Evolutionary conservation across 2,329 filamentous ascomycete species (phyloP), one percentile per base, ranked within the genome.

Genomic region (Chalaropsis ovoidea): DNA sequence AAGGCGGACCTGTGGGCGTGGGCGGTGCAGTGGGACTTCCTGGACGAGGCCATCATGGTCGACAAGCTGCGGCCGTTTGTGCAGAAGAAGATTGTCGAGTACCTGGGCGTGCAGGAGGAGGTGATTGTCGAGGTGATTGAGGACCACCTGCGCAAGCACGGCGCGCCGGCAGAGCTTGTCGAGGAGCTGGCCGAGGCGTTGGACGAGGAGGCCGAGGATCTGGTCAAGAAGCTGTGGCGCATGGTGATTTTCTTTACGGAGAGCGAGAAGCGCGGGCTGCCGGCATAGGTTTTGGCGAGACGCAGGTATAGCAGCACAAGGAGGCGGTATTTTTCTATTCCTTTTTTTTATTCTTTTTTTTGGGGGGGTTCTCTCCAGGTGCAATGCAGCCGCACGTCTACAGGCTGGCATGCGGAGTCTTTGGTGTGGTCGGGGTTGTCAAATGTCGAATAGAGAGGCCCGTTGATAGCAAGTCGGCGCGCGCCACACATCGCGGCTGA

Each of bases 161-260:
- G 86, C 31, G 82, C 81, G 69, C 89, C 94, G n/a, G 82, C 86
- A 68, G 88, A 88, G 65, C 75, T 99, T 71, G 89, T 93, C 22
- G 89, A 90, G 70, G 88, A 95, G 72, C 77, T 99, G 66, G 89
- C 89, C 74, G 88, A 88, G 85, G 90, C 90, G 54, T 80, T 99
- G 69, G 94, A 96, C 73, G 94, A 99, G 72, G 94, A 97, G 73
- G 91, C 92, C 11, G 92, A 96, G 75, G 87, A 89, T 31, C 78
- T 99, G 70, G 92, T 97, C 62, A 95, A 90, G 83, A 97, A 96
- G 78, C 82, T 99, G 43, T 99, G 94, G 94, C 85, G 93, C 62
- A 95, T 97, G 90, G 86, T 96, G 67, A 95, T 97, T 72, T 97
- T 96, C 84, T 96, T 93, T 72, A 94, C 90, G 5, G 93, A 97